A percentile compares a stretch with the other conserved stretches of the same genome.
Conservation (phyloP, 2,329 filamentous ascomycete species). For the Hansfordia pulvinata region DNA sequence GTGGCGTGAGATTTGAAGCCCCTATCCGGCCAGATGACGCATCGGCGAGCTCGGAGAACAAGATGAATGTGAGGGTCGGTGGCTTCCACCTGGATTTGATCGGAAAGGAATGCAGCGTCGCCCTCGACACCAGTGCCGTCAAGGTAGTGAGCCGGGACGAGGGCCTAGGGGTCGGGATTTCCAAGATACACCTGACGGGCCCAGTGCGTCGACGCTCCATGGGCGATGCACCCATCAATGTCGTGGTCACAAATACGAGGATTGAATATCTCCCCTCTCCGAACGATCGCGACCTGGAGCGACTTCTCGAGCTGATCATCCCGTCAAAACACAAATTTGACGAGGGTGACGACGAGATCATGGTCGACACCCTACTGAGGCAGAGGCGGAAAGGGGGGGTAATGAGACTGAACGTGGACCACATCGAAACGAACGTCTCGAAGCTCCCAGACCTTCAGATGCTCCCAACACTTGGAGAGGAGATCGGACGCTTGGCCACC, state of each 20-base stretch:
- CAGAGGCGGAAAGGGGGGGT: conserved; percentile 81
- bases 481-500: conserved; percentile 69
- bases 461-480: conserved; percentile 60
- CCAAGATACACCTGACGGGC: conserved; percentile 60
- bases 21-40: conserved; percentile 34
- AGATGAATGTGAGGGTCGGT: conserved; percentile 64
- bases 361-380: conserved; percentile 79
- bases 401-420: conserved; percentile 54
- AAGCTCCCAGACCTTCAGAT: conserved; percentile 52
- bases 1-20: conserved; percentile 45
- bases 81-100: conserved; percentile 65
- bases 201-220: conserved; percentile 44
- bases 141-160: conserved; percentile 67
- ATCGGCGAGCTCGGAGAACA: conserved; percentile 37
- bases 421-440: conserved; percentile 46
- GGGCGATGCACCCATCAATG: conserved; percentile 44
- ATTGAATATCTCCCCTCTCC: conserved; percentile 63
- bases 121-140: conserved; percentile 65
- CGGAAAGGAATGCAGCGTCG: conserved; percentile 63
- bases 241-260: conserved; percentile 52
- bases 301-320: conserved; percentile 72
- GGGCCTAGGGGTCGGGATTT: conserved; percentile 59
- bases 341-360: conserved; percentile 79
- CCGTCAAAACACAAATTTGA: conserved; percentile 84
- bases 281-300: conserved; percentile 67